phyloP scores from a whole-genome alignment of 192 early-diverging fungal species.

The Dissophora globulifera region DNA sequence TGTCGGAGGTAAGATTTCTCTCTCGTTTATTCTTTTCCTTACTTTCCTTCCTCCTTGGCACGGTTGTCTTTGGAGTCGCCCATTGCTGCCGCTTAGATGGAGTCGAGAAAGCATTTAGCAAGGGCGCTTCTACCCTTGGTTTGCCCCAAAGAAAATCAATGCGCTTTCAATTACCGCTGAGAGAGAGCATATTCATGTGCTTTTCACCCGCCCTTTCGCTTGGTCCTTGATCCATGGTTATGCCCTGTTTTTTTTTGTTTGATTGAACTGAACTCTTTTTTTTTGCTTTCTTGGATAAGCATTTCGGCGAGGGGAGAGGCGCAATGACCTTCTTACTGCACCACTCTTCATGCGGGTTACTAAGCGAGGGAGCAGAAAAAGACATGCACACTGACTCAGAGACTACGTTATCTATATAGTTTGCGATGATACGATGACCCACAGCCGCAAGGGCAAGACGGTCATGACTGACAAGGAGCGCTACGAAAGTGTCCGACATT shows the following conservation, averaged over 20 bases:
- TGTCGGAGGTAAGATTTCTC: slow-evolving; percentile 66
- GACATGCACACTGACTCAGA: no score
- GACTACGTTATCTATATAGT: slow-evolving; percentile 54
- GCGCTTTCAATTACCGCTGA: slow-evolving; percentile 22
- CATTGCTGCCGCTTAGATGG: neutral
- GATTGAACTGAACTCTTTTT: no score
- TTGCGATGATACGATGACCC: slow-evolving; percentile 80
- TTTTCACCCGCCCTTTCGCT: neutral
- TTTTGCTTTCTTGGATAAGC: slow-evolving; percentile 15
- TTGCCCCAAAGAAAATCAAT: slow-evolving; percentile 34
- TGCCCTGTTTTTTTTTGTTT: no score
- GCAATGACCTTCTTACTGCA: no score
- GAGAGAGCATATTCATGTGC: slow-evolving; percentile 35
- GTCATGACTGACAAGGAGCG: slow-evolving; percentile 83
- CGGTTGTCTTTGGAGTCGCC: neutral
- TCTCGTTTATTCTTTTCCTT: no score
- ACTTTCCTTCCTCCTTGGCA: no score
- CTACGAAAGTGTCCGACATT: slow-evolving; percentile 82
- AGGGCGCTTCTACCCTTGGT: no score
- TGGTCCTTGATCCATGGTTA: neutral
- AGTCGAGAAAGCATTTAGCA: no score
- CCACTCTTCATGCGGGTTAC: neutral
- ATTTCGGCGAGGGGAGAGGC: neutral
- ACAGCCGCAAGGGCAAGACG: slow-evolving; percentile 82
- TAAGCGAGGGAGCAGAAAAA: neutral